Percentiles rank a stretch among this genome's conserved stretches.
Conservation (phyloP, 2,329 filamentous ascomycete species). For the Fusarium graminum region DNA sequence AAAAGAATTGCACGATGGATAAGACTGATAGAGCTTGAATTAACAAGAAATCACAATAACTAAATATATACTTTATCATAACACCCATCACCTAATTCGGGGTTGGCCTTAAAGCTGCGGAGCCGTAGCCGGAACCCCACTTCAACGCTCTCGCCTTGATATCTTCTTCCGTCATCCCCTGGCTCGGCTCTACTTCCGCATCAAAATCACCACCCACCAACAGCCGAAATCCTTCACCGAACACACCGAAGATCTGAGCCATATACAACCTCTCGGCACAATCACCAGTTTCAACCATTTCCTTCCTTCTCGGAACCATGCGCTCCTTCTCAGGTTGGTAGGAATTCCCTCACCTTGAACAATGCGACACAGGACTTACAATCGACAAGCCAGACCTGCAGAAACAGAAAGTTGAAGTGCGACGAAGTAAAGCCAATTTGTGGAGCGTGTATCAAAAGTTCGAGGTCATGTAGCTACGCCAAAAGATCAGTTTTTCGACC, state of each 20-base stretch:
- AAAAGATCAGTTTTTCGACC: conserved; percentile 39
- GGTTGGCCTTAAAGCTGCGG: neutral
- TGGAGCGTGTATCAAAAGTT: conserved; percentile 39
- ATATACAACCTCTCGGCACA: conserved; percentile 5
- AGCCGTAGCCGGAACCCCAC: conserved; percentile 35
- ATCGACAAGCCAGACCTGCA: conserved; percentile 37
- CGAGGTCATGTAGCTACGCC: conserved; percentile 32
- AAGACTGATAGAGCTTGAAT: rapidly evolving
- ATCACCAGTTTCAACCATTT: neutral
- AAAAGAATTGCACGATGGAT: too few species aligned
- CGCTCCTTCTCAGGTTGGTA: conserved; percentile 46
- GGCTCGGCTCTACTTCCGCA: conserved; percentile 3
- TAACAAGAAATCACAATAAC: neutral
- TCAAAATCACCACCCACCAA: neutral
- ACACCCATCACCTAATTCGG: neutral
- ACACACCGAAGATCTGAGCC: neutral
- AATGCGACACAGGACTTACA: neutral
- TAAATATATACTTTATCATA: conserved; percentile 4
- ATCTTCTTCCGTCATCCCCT: conserved; percentile 1
- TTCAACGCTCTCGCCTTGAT: conserved; percentile 32
- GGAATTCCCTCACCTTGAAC: neutral
- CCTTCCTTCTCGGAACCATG: conserved; percentile 10
- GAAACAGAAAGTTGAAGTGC: conserved; percentile 48
- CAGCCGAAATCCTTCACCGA: neutral
- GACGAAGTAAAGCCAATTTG: conserved; percentile 44